Evolutionary conservation across 2,329 filamentous ascomycete species (phyloP).

Genomic region (Laburnicola sp.): DNA sequence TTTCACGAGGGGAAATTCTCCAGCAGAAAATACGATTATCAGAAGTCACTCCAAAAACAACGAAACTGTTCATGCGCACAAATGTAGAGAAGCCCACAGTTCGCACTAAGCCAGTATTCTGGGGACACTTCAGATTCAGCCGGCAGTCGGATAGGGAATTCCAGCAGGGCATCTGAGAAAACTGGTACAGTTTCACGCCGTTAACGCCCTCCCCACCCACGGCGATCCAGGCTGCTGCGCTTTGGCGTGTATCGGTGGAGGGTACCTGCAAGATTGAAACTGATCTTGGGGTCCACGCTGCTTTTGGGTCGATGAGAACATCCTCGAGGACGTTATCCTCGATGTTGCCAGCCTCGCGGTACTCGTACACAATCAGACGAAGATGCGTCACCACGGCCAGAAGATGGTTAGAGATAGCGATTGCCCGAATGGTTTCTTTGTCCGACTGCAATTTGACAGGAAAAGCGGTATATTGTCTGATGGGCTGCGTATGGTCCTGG

Average conservation of each 20-base stretch:
- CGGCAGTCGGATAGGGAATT: constrained; percentile 10
- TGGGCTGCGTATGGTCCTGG: constrained; percentile 7
- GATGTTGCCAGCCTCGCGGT: constrained; percentile 7
- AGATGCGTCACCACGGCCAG: constrained; percentile 25
- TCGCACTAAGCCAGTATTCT: constrained; percentile 19
- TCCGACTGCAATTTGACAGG: not conserved
- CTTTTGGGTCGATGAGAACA: constrained; percentile 15
- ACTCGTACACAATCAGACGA: constrained; percentile 25
- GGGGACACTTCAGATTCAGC: constrained; percentile 16
- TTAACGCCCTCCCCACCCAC: constrained; percentile 27
- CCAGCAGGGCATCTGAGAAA: constrained; percentile 16
- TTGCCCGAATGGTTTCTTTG: constrained; percentile 18
- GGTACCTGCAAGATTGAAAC: constrained; percentile 19
- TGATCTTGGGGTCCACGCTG: constrained; percentile 22
- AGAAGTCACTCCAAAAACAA: constrained; percentile 22
- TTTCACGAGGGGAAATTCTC: constrained; percentile 8
- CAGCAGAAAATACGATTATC: constrained; percentile 24
- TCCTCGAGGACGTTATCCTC: constrained; percentile 7
- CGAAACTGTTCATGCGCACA: constrained; percentile 7
- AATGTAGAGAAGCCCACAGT: constrained; percentile 22
- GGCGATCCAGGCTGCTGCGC: constrained; percentile 19
- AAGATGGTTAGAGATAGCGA: constrained; percentile 26
- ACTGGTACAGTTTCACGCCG: constrained; percentile 24
- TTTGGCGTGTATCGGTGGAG: constrained; percentile 1
- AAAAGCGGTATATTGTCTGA: not conserved